A percentile compares a stretch with the other conserved stretches of the same genome.
Conservation (phyloP, 1,284 basidiomycete species). For the Moesziomyces globuligerus region DNA sequence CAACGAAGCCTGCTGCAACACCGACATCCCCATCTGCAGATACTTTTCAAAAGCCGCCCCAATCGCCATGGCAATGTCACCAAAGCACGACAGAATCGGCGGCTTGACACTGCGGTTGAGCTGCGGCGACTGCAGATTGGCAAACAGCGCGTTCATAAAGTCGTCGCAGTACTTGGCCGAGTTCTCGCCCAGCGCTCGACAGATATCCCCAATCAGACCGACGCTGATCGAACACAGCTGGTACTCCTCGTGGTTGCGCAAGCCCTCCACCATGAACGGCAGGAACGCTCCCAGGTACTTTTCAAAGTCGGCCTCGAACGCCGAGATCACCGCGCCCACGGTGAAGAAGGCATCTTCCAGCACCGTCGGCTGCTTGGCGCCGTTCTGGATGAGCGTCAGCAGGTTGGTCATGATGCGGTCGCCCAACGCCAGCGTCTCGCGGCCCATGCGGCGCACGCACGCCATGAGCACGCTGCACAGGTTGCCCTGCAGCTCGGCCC, state of each 20-base stretch:
- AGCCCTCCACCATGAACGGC: slow-evolving; percentile 87
- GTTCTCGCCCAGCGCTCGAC: slow-evolving; percentile 86
- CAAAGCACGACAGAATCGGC: slow-evolving; percentile 91
- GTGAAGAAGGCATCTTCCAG: slow-evolving; percentile 96
- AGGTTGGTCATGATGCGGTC: slow-evolving; percentile 95
- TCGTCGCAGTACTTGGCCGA: slow-evolving; percentile 82
- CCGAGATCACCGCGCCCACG: slow-evolving; percentile 78
- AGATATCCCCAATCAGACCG: slow-evolving; percentile 93
- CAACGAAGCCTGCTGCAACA: slow-evolving; percentile 87
- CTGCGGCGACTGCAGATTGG: slow-evolving; percentile 89
- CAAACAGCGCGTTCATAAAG: slow-evolving; percentile 90
- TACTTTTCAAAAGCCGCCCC: slow-evolving; percentile 86
- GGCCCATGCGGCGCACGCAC: slow-evolving; percentile 74
- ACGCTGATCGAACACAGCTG: slow-evolving; percentile 95
- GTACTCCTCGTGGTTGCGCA: slow-evolving; percentile 92
- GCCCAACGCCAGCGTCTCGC: slow-evolving; percentile 85
- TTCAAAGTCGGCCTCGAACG: slow-evolving; percentile 84
- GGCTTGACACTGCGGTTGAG: slow-evolving; percentile 96
- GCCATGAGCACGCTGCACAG: slow-evolving; percentile 76
- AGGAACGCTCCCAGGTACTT: slow-evolving; percentile 91
- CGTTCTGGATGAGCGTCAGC: slow-evolving; percentile 82
- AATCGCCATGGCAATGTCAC: slow-evolving; percentile 94
- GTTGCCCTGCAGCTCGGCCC: slow-evolving; percentile 97
- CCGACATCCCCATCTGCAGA: slow-evolving; percentile 87
- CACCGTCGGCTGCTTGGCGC: slow-evolving; percentile 92